phyloP scores from a whole-genome alignment of 192 early-diverging fungal genomes.

The Linderina pennispora region DNA sequence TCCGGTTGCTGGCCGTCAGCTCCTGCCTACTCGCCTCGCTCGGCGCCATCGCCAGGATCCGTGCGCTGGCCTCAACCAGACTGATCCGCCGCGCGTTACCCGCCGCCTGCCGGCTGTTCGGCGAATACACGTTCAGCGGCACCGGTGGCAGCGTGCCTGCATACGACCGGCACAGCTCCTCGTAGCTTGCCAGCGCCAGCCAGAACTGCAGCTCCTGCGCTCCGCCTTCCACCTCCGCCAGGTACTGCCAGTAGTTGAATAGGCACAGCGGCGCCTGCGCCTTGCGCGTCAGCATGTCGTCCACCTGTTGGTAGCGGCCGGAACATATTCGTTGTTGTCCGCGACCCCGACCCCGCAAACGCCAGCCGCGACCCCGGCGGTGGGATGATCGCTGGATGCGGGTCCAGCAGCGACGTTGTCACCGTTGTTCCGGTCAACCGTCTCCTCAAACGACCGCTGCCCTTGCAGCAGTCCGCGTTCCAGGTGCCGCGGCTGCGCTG shows the following conservation, averaged over 20 bases:
- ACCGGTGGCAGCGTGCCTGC: slow-evolving; percentile 12
- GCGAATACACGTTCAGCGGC: neutral
- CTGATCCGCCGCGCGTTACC: neutral
- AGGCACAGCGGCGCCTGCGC: slow-evolving; percentile 66
- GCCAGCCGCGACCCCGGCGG: slow-evolving; percentile 41
- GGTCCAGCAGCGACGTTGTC: slow-evolving; percentile 35
- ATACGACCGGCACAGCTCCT: slow-evolving; percentile 58
- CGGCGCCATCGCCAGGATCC: neutral
- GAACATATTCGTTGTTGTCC: slow-evolving; percentile 19
- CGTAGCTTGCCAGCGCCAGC: slow-evolving; percentile 66
- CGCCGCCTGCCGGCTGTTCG: neutral
- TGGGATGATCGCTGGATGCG: slow-evolving; percentile 40
- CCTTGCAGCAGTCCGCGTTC: too few relatives aligned
- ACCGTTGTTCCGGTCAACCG: slow-evolving; percentile 6
- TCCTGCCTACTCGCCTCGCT: too few relatives aligned
- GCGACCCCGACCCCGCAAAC: slow-evolving; percentile 32
- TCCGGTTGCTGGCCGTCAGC: slow-evolving; percentile 6
- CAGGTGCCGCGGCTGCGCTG: too few relatives aligned
- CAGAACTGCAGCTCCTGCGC: slow-evolving; percentile 73
- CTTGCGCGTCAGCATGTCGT: slow-evolving; percentile 61
- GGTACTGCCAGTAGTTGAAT: slow-evolving; percentile 70
- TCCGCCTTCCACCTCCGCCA: slow-evolving; percentile 60
- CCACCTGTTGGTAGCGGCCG: slow-evolving; percentile 58
- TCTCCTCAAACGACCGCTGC: too few relatives aligned
- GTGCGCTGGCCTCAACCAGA: neutral